A percentile compares a stretch with the other conserved stretches of the same genome.
These are phyloP conservation scores for Amanita brunnescens DNA, from an alignment of 768 basidiomycete species.

Conservation along the genomic window DNA sequence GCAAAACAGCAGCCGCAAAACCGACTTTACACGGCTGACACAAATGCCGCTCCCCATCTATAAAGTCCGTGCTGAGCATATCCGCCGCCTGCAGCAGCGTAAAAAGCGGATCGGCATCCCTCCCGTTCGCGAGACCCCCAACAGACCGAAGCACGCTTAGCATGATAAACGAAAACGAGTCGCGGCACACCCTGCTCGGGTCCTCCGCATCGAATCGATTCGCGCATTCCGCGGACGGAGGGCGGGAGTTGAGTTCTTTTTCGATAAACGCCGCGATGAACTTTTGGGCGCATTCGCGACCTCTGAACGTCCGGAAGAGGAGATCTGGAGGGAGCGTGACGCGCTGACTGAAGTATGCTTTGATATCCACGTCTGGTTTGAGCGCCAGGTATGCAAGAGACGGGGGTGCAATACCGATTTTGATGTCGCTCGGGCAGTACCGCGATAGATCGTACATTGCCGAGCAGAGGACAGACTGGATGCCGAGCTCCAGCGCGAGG, in stretches of 20 bases:
- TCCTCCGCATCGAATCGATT: constrained; percentile 26
- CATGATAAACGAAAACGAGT: constrained; percentile 71
- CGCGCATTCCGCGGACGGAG: constrained; percentile 40
- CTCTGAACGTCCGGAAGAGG: constrained; percentile 40
- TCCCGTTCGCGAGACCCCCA: constrained; percentile 60
- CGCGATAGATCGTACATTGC: constrained; percentile 71
- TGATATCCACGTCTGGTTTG: neutral
- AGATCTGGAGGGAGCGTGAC: constrained; percentile 26
- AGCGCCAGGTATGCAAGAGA: neutral
- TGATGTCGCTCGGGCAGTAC: constrained; percentile 63
- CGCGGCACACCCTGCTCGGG: constrained; percentile 38
- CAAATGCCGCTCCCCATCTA: constrained; percentile 38
- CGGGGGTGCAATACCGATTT: constrained; percentile 37
- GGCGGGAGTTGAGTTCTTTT: constrained; percentile 40
- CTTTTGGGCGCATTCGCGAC: constrained; percentile 57
- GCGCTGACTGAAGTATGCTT: neutral
- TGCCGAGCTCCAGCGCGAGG: constrained; percentile 55
- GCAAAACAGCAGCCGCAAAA: constrained; percentile 39
- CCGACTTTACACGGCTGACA: constrained; percentile 27
- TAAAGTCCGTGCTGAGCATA: constrained; percentile 70
- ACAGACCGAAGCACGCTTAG: constrained; percentile 64
- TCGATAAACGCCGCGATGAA: constrained; percentile 56
- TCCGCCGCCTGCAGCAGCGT: constrained; percentile 60
- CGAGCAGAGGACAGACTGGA: constrained; percentile 51
- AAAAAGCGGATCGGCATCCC: constrained; percentile 68